phyloP scores from a whole-genome alignment of 148 eudicot genomes.

The Diospyros lotus region DNA sequence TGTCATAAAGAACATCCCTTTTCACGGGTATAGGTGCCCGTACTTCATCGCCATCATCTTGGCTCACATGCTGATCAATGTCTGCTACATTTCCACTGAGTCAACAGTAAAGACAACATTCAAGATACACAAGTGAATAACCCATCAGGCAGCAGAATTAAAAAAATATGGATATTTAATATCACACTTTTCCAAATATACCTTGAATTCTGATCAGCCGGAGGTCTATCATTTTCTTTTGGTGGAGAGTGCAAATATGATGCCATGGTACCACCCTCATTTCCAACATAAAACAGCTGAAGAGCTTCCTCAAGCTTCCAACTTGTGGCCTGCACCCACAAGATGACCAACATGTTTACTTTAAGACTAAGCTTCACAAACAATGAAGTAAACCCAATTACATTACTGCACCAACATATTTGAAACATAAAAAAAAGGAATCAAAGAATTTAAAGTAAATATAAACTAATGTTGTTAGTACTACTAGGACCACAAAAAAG shows the following conservation, averaged over 20 bases:
- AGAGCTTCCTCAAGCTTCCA: constrained; percentile 99
- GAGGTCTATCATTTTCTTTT: constrained; percentile 29
- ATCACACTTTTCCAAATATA: constrained; percentile 16
- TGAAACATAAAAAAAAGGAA: not conserved
- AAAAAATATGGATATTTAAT: not conserved
- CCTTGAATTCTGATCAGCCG: constrained; percentile 45
- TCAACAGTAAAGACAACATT: constrained; percentile 14
- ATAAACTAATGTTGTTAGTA: too few relatives aligned
- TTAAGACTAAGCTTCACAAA: not conserved
- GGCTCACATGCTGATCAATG: constrained; percentile 20
- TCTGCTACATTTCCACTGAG: constrained; percentile 46
- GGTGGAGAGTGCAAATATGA: constrained; percentile 41
- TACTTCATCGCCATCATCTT: constrained; percentile 45
- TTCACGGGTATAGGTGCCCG: constrained; percentile 90
- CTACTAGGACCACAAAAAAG: too few relatives aligned
- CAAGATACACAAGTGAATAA: not conserved
- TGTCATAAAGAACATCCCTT: constrained; percentile 88
- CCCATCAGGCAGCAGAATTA: not conserved
- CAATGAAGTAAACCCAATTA: not conserved
- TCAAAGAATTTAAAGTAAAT: too few relatives aligned
- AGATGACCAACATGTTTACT: not conserved
- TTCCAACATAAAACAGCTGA: constrained; percentile 87
- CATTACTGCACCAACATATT: not conserved
- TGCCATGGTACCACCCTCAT: constrained; percentile 50
- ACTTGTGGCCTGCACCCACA: constrained; percentile 66